phyloP scores from a whole-genome alignment of 2,329 filamentous ascomycete species.

The Cordyceps cateniannulata region DNA sequence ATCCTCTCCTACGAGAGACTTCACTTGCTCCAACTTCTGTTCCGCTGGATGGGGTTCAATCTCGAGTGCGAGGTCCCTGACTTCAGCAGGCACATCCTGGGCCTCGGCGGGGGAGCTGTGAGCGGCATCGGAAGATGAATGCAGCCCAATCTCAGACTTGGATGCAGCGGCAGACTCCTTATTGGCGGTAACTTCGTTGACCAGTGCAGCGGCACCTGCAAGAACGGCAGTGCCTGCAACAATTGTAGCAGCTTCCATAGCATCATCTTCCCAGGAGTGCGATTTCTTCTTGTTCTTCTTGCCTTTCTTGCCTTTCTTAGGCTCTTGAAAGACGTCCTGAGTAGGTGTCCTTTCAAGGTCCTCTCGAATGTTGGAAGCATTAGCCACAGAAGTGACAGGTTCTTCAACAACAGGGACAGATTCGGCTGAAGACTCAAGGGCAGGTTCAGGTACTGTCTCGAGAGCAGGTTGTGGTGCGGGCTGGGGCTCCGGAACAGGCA shows the following conservation, averaged over 20 bases:
- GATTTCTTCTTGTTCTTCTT: conserved; percentile 19
- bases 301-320: conserved; percentile 17
- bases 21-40: background rate
- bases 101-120: background rate
- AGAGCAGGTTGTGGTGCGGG: background rate
- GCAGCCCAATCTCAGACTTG: background rate
- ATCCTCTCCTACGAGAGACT: background rate
- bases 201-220: background rate
- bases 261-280: conserved; percentile 7
- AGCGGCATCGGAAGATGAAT: background rate
- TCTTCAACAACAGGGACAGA: background rate
- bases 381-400: background rate
- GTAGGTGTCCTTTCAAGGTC: conserved; percentile 3
- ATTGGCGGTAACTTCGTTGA: background rate
- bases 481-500: background rate
- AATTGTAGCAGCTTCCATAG: background rate
- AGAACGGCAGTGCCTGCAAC: background rate
- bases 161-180: conserved; percentile 6
- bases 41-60: background rate
- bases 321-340: background rate
- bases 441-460: background rate
- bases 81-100: conserved; percentile 9
- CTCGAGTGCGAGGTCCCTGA: background rate
- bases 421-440: background rate
- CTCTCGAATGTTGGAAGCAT: background rate